These are phyloP conservation scores for Cymodocea nodosa DNA, from an alignment of 116 monocot genomes.

Conservation along the genomic window DNA sequence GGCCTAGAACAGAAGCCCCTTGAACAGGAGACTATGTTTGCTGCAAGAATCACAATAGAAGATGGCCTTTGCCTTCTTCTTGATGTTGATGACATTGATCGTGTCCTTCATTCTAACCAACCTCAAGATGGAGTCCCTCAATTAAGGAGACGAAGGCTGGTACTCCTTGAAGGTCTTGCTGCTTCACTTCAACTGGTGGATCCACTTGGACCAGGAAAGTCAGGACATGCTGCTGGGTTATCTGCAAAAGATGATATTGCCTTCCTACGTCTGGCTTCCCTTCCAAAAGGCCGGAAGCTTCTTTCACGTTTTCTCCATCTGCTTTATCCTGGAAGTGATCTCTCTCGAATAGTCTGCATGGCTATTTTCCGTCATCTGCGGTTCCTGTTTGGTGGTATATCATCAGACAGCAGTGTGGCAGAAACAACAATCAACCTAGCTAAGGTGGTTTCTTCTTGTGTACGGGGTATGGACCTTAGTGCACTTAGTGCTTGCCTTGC, in stretches of 20 bases:
- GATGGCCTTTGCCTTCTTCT: conserved; percentile 70
- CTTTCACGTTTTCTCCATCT: conserved; percentile 46
- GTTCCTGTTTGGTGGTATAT: conserved; percentile 54
- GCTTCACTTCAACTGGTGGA: conserved; percentile 71
- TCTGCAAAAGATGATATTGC: conserved; percentile 54
- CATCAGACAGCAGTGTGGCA: no score
- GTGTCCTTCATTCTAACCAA: conserved; percentile 41
- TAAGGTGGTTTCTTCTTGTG: conserved; percentile 33
- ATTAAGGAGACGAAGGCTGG: conserved; percentile 36
- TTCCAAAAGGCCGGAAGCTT: conserved; percentile 68
- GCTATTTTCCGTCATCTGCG: conserved; percentile 70
- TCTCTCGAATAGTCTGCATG: conserved; percentile 65
- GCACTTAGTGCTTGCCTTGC: conserved; percentile 75
- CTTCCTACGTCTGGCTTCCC: conserved; percentile 53
- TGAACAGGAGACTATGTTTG: conserved; percentile 69
- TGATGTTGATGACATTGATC: conserved; percentile 76
- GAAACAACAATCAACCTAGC: conserved; percentile 43
- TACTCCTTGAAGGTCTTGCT: conserved; percentile 54
- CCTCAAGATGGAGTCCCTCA: conserved; percentile 47
- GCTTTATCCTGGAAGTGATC: conserved; percentile 43
- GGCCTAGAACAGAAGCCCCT: conserved; percentile 42
- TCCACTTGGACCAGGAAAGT: conserved; percentile 35
- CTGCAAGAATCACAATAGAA: conserved; percentile 63
- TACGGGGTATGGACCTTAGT: conserved; percentile 46
- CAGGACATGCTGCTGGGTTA: conserved; percentile 23